Evolutionary conservation across 1,284 basidiomycete species (phyloP).

Genomic region (Apiotrichum domesticum): DNA sequence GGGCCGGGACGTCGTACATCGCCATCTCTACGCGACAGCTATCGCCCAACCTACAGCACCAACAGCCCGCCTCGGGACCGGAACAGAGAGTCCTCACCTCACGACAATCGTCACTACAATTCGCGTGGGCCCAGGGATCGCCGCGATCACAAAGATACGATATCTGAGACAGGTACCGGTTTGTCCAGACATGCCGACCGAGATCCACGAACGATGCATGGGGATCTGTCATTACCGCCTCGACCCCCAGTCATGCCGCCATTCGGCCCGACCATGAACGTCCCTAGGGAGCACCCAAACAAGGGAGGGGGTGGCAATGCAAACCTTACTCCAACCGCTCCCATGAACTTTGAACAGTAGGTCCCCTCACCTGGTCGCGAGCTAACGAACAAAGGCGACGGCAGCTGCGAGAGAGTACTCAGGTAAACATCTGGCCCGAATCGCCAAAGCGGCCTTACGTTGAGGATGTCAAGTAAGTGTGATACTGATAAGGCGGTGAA

Average conservation of each 20-base stretch:
- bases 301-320: background rate
- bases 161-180: background rate
- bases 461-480: slow-evolving; percentile 1
- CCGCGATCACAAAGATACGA: background rate
- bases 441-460: slow-evolving; percentile 60
- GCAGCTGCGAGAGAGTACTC: slow-evolving; percentile 60
- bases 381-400: slow-evolving; percentile 57
- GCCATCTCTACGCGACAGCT: too few species aligned
- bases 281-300: background rate
- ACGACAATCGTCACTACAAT: too few species aligned
- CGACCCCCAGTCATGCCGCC: slow-evolving; percentile 8
- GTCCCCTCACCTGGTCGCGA: background rate
- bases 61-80: too few species aligned
- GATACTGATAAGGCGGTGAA: background rate
- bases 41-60: too few species aligned
- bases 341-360: slow-evolving; percentile 12
- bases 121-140: background rate
- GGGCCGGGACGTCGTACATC: background rate
- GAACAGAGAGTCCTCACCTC: too few species aligned
- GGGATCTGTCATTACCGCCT: background rate
- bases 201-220: background rate
- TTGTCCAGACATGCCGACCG: background rate
- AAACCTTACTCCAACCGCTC: background rate
- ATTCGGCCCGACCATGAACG: background rate
- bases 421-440: slow-evolving; percentile 71